phyloP scores from a whole-genome alignment of 1,284 basidiomycete genomes.

The Megacollybia platyphylla region DNA sequence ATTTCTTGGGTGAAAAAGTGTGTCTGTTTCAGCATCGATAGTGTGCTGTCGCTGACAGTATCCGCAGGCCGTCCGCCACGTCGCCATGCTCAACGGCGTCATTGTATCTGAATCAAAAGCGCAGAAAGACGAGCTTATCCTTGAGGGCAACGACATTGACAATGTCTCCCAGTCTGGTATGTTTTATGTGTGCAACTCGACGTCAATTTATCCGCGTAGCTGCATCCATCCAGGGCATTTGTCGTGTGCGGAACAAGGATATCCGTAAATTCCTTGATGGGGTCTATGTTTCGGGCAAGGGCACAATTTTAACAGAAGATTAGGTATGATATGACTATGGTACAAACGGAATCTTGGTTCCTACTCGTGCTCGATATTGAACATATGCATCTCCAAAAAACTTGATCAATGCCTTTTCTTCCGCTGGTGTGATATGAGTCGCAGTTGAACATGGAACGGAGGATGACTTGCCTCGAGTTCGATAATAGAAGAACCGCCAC shows the following conservation, averaged over 20 bases:
- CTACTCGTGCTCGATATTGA: constrained; percentile 17
- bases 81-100: constrained; percentile 87
- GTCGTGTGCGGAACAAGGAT: constrained; percentile 96
- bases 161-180: constrained; percentile 89
- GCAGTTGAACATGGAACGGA: not conserved
- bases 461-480: constrained; percentile 62
- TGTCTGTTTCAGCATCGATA: constrained; percentile 6
- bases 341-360: constrained; percentile 25
- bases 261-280: constrained; percentile 90
- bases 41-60: constrained; percentile 1
- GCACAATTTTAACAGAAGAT: constrained; percentile 41
- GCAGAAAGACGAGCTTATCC: constrained; percentile 92
- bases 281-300: constrained; percentile 88
- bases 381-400: constrained; percentile 25
- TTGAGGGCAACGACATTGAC: constrained; percentile 91
- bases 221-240: constrained; percentile 89
- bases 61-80: constrained; percentile 76
- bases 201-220: constrained; percentile 29
- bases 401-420: constrained; percentile 19
- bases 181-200: constrained; percentile 10
- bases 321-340: constrained; percentile 15
- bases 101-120: constrained; percentile 83
- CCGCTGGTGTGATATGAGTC: constrained; percentile 6
- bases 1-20: constrained; percentile 96
- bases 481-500: constrained; percentile 77